These are phyloP conservation scores for Tuctoria greenei DNA, from an alignment of 176 grass and related monocot genomes.

Conservation along the genomic window DNA sequence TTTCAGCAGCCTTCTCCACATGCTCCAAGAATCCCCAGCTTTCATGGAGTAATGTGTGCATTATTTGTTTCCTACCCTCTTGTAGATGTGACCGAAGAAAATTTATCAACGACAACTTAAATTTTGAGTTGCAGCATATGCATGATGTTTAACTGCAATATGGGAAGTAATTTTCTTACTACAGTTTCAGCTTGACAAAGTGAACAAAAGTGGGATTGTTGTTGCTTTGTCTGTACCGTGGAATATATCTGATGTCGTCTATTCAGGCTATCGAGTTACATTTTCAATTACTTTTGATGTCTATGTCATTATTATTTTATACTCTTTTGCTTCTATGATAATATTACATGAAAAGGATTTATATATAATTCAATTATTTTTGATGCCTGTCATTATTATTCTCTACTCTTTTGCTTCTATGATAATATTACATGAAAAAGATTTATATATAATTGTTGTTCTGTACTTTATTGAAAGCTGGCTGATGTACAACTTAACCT, in stretches of 20 bases:
- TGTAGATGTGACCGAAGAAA: not conserved
- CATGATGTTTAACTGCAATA: constrained; percentile 24
- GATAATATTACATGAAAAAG: constrained; percentile 12
- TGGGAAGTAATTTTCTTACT: constrained; percentile 19
- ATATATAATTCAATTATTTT: constrained; percentile 13
- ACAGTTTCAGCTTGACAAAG: constrained; percentile 25
- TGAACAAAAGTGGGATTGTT: constrained; percentile 13
- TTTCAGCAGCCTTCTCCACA: not conserved
- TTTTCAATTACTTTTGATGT: constrained; percentile 6
- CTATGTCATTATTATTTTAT: not conserved
- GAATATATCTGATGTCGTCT: constrained; percentile 6
- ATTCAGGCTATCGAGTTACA: not conserved
- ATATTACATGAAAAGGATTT: not conserved
- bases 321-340: constrained; percentile 16
- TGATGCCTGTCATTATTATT: not conserved
- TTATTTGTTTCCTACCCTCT: not conserved
- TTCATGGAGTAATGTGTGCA: not conserved
- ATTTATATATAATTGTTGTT: constrained; percentile 17
- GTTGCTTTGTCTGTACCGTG: not conserved
- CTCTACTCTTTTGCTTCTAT: not conserved
- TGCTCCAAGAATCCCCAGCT: not conserved
- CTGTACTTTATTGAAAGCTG: constrained; percentile 5
- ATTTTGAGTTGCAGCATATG: constrained; percentile 23
- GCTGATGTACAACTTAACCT: constrained; percentile 19
- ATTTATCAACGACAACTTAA: not conserved